Conservation (phyloP, 2,329 filamentous ascomycete species). For the Xylariaceae sp. region DNA sequence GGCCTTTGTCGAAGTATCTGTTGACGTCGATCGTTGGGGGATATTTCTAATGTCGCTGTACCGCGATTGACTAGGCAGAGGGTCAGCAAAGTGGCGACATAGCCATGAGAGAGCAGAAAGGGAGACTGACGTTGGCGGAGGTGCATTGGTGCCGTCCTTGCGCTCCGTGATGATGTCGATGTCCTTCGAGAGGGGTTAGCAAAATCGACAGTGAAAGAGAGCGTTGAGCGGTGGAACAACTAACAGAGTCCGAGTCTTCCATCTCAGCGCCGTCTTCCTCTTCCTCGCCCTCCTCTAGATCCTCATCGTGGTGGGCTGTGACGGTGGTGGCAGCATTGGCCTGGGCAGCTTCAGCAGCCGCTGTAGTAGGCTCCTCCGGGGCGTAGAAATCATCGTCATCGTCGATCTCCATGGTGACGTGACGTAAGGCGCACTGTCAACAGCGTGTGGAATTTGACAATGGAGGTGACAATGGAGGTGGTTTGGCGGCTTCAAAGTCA, state of each 20-base stretch:
- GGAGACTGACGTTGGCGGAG: conserved; percentile 53
- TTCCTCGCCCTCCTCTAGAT: conserved; percentile 63
- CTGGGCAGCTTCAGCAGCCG: conserved; percentile 4
- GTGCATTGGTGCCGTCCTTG: conserved; percentile 61
- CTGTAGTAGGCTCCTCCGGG: conserved; percentile 51
- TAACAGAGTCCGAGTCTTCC: conserved; percentile 58
- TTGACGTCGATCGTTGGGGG: conserved; percentile 56
- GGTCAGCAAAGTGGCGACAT: background rate
- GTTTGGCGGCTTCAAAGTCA: no score
- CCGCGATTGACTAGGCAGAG: conserved; percentile 49
- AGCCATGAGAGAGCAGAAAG: background rate
- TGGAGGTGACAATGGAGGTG: no score
- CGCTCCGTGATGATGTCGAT: conserved; percentile 68
- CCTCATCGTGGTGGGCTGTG: conserved; percentile 41
- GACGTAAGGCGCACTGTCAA: conserved; percentile 1
- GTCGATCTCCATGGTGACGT: conserved; percentile 59
- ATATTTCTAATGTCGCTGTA: conserved; percentile 67
- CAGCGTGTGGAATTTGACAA: no score
- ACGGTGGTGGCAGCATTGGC: conserved; percentile 2
- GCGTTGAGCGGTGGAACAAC: conserved; percentile 3
- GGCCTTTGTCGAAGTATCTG: conserved; percentile 47
- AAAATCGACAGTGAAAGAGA: background rate
- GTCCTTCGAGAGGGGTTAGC: conserved; percentile 42
- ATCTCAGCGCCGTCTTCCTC: conserved; percentile 60
- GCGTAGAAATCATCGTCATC: conserved; percentile 68